phyloP scores from a whole-genome alignment of 768 basidiomycete species.

The Xerocomellus chrysenteron region DNA sequence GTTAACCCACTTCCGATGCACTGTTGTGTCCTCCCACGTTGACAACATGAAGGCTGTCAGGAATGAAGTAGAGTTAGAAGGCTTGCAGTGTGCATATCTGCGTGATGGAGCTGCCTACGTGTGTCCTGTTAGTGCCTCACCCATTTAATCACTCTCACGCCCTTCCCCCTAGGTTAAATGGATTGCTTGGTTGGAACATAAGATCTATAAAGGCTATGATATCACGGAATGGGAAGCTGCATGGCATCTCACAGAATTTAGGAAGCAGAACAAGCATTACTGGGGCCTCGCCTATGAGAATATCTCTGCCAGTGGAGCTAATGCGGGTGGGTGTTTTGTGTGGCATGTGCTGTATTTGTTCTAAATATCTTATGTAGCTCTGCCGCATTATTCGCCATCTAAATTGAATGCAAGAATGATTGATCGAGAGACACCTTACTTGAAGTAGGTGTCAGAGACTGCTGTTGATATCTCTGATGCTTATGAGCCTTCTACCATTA shows the following conservation, averaged over 20 bases:
- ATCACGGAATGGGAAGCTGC: constrained; percentile 94
- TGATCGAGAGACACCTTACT: constrained; percentile 76
- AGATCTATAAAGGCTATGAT: constrained; percentile 70
- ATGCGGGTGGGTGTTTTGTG: constrained; percentile 57
- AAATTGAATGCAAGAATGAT: constrained; percentile 72
- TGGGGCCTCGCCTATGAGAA: constrained; percentile 87
- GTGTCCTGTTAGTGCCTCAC: constrained; percentile 34
- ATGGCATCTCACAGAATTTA: constrained; percentile 75
- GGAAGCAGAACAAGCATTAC: constrained; percentile 68
- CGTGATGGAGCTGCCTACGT: constrained; percentile 90
- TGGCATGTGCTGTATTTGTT: neutral
- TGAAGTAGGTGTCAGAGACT: constrained; percentile 61
- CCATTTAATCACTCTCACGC: constrained; percentile 9
- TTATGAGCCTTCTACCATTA: constrained; percentile 13
- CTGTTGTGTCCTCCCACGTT: constrained; percentile 64
- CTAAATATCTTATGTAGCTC: constrained; percentile 43
- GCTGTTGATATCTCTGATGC: constrained; percentile 12
- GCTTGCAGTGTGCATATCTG: constrained; percentile 79
- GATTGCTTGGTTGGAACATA: constrained; percentile 88
- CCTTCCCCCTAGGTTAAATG: constrained; percentile 55
- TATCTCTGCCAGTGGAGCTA: constrained; percentile 86
- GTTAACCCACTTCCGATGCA: constrained; percentile 80
- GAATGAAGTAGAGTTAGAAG: constrained; percentile 82
- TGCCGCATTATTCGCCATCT: constrained; percentile 89
- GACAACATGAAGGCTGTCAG: constrained; percentile 85